These are phyloP conservation scores for Neurospora sp. DNA, from an alignment of 495 filamentous ascomycete genomes.

Conservation along the genomic window DNA sequence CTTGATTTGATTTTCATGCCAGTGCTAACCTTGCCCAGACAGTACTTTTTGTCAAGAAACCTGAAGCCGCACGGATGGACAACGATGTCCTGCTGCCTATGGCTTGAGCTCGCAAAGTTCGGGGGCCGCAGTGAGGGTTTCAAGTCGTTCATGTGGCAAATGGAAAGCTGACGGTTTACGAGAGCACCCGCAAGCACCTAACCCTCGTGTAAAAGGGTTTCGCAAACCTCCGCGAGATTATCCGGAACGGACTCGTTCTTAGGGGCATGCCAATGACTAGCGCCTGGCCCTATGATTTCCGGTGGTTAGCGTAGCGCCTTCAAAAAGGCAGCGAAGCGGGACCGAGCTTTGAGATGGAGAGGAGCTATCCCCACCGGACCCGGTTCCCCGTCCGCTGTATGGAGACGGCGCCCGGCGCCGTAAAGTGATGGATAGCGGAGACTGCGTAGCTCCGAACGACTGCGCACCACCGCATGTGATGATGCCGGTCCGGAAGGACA, in stretches of 20 bases:
- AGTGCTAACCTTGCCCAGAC: not conserved
- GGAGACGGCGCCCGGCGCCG: not conserved
- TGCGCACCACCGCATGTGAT: not conserved
- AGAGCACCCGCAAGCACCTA: not conserved
- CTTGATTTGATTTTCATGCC: not conserved
- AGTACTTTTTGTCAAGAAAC: not conserved
- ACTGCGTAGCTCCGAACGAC: not conserved
- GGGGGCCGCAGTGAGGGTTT: not conserved
- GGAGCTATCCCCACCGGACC: not conserved
- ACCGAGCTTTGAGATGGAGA: not conserved
- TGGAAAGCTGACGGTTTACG: not conserved
- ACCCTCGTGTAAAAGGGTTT: not conserved
- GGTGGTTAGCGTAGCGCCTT: not conserved
- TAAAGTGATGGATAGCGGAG: not conserved
- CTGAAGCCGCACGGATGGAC: not conserved
- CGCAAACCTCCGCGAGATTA: not conserved
- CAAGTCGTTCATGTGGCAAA: not conserved
- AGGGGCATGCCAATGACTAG: not conserved
- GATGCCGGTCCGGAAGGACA: not conserved
- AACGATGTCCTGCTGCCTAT: not conserved
- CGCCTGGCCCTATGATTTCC: not conserved
- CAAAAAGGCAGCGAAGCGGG: not conserved
- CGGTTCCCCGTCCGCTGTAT: not conserved
- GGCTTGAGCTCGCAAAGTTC: not conserved
- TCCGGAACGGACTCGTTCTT: not conserved